Base-by-base conservation (phyloP, 169 alveolate genomes). In the Toxoplasma gondii region DNA sequence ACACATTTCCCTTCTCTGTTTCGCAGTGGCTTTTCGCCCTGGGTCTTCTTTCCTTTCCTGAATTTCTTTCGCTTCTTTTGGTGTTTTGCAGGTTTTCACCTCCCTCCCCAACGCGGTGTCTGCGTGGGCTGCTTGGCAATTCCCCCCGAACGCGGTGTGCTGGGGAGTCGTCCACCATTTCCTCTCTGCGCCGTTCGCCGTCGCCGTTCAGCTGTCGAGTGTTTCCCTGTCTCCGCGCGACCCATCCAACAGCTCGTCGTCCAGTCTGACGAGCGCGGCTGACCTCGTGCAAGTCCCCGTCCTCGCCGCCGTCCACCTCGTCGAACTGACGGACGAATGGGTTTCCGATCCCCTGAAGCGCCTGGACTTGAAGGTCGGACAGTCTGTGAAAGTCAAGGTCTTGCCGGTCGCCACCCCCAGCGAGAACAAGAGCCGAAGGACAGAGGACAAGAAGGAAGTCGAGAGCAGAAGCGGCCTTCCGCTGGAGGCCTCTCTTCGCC, bases 141-240 rank as follows among this genome's bases (percentile, higher is more conserved):
- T n/a, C 44, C 53, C 82, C 0, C 49, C 38, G 1, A 78, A 78
- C 41, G 36, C 70, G n/a, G 82, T 81, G 38, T 70, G 88, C 90
- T n/a, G 82, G 81, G 94, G 94, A 80, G 36, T 44, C 36, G 90
- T 91, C 29, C 94, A 91, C 88, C 94, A 91, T 78, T 58, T 91
- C 45, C 94, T 91, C 70, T 84, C 70, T 54, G 88, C 88, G 0
- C 92, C 92, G 1, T 88, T 88, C 45, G 92, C 81, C 64, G 92
- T 88, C 53, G 69, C 92, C 34, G 92, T 88, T 19, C 94, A 91
- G 91, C n/a, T 82, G 22, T 82, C 67, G 19, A 31, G 41, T 12
- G 67, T 44, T 7, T 2, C 41, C 69, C 91, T 45, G 58, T 24
- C 91, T 49, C 58, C 67, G 39, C 38, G 70, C 45, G 43, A 53